Conservation (phyloP, 2,329 filamentous ascomycete species). For the Ophiosphaerella korrae region DNA sequence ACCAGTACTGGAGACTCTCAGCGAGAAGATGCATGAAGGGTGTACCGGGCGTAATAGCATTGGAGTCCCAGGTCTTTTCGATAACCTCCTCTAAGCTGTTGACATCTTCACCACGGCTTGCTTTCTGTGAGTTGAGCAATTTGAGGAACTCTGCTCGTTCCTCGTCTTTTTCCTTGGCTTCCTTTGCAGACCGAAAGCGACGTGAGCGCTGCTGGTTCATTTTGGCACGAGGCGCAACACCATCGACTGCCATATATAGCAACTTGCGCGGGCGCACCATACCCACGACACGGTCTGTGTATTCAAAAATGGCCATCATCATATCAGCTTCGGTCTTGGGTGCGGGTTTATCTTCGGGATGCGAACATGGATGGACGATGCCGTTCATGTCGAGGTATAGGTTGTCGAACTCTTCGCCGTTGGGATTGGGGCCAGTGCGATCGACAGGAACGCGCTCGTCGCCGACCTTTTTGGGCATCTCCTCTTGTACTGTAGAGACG, state of each 20-base stretch:
- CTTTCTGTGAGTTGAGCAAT: conserved; percentile 77
- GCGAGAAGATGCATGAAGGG: conserved; percentile 99
- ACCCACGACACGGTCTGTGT: conserved; percentile 97
- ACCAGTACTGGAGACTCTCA: conserved; percentile 90
- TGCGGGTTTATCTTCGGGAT: conserved; percentile 90
- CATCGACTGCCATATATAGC: conserved; percentile 97
- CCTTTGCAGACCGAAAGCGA: conserved; percentile 91
- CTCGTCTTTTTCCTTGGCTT: conserved; percentile 90
- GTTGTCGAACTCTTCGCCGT: conserved; percentile 97
- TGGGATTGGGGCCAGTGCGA: conserved; percentile 83
- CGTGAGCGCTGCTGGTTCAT: conserved; percentile 99
- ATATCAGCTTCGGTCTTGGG: conserved; percentile 97
- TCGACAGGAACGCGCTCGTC: conserved; percentile 85
- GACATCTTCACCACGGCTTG: conserved; percentile 57
- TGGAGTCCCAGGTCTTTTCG: conserved; percentile 92
- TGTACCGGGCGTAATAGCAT: conserved; percentile 90
- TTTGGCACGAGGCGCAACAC: conserved; percentile 95
- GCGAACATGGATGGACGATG: conserved; percentile 97
- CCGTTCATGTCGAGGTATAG: conserved; percentile 99
- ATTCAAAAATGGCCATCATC: conserved; percentile 98
- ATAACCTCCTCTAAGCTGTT: conserved; percentile 65
- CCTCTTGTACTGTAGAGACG: conserved; percentile 87
- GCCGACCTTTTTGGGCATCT: conserved; percentile 80
- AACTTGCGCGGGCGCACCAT: conserved; percentile 97
- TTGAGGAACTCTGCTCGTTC: conserved; percentile 89